Percentiles rank a stretch among this genome's conserved stretches.
These are phyloP conservation scores for Nakazawaea ernobii DNA, from an alignment of 805 yeast species.

Conservation along the genomic window DNA sequence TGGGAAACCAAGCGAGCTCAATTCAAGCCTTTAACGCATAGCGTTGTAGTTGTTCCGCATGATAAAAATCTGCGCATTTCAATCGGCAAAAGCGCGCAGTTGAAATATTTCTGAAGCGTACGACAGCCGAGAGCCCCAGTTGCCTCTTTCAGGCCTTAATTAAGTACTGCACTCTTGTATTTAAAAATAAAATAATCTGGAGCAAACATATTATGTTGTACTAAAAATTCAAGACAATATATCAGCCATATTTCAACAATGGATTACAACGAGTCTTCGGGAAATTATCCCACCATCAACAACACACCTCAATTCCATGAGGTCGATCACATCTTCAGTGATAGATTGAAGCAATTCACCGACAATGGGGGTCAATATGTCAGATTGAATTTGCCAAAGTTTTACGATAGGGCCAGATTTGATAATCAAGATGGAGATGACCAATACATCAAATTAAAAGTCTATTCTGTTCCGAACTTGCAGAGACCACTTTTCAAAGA, in stretches of 20 bases:
- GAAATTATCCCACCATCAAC: slow-evolving; percentile 34
- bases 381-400: slow-evolving; percentile 72
- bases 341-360: slow-evolving; percentile 70
- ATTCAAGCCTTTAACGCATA: too few relatives aligned
- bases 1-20: too few relatives aligned
- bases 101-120: too few relatives aligned
- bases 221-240: too few relatives aligned
- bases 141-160: too few relatives aligned
- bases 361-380: slow-evolving; percentile 69
- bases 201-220: too few relatives aligned
- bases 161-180: too few relatives aligned
- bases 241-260: background rate
- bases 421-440: slow-evolving; percentile 30
- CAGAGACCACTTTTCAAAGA: slow-evolving; percentile 59
- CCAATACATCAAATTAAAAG: slow-evolving; percentile 48
- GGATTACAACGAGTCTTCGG: background rate
- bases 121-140: too few relatives aligned
- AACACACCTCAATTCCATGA: slow-evolving; percentile 66
- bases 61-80: too few relatives aligned
- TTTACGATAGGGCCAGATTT: slow-evolving; percentile 58
- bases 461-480: slow-evolving; percentile 70
- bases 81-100: too few relatives aligned
- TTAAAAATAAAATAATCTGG: background rate
- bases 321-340: slow-evolving; percentile 65
- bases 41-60: too few relatives aligned